Evolutionary conservation across 1,284 basidiomycete genomes (phyloP), one percentile per base, ranked within the genome.

Genomic region (Sphaerobolus stellatus): DNA sequence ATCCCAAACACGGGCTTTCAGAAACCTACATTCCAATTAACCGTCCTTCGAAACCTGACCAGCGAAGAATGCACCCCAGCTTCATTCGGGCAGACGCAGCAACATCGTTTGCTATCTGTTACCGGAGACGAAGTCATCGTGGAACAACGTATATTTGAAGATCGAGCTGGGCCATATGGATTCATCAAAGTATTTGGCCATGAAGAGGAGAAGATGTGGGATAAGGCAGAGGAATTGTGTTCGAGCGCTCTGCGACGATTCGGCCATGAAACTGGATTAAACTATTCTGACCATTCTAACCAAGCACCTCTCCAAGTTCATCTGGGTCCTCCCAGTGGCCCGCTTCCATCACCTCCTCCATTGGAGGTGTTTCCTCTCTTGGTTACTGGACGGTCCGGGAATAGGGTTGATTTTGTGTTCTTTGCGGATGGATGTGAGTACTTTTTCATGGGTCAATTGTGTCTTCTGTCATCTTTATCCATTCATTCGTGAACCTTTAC

Each of bases 361-460:
- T 34, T 59, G 59, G 75, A 83, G 54, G 65, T 91, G 9, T 60
- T 76, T 13, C 78, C 82, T 29, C 72, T 93, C 13, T 72, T 84
- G 22, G 70, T 81, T 4, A 86, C 86, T 28, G 90, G 90, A 0
- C 69, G 77, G 2, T 76, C 79, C 14, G 64, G 65, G 33, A 90
- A 92, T 61, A 78, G 88, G 13, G 80, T 92, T 13, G 83, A 92
- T 67, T 71, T 92, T 8, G 83, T 88, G 8, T 92, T 92, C 73
- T 92, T 93, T 67, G 77, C 83, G 0, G 91, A 94, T 61, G 90
- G 91, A 28, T 92, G 90, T 92, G 66, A 64, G 88, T 77, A 11
- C n/a, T n/a, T n/a, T n/a, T n/a, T n/a, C n/a, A n/a, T n/a, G n/a
- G n/a, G n/a, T n/a, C n/a, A n/a, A n/a, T n/a, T n/a, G n/a, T n/a